A percentile compares a stretch with the other conserved stretches of the same genome.
Conservation (phyloP, 208 protist genomes). For the Ichthyophonus hoferi region DNA sequence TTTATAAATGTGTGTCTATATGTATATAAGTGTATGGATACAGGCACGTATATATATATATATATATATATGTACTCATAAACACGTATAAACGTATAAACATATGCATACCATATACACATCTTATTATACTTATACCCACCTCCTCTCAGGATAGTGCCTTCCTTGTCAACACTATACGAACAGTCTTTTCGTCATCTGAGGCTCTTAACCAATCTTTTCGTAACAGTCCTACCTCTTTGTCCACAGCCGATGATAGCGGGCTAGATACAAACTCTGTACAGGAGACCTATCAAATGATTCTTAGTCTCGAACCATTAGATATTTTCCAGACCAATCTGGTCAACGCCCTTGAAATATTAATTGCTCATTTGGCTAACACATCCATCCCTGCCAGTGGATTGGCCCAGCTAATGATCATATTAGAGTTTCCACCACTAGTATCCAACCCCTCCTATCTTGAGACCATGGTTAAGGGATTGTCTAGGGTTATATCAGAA, state of each 20-base stretch:
- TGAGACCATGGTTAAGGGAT: not conserved
- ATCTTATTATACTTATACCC: not conserved
- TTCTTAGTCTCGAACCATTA: slow-evolving; percentile 8
- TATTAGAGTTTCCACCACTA: slow-evolving; percentile 18
- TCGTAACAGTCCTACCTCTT: not conserved
- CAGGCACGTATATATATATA: not conserved
- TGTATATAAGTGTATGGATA: not conserved
- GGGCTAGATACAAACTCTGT: not conserved
- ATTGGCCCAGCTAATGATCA: slow-evolving; percentile 7
- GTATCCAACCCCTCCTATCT: not conserved
- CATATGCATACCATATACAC: not conserved
- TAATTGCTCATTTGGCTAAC: not conserved
- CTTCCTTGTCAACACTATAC: not conserved
- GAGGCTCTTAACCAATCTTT: not conserved
- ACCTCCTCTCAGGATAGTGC: not conserved
- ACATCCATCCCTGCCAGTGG: not conserved
- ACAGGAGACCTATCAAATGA: not conserved
- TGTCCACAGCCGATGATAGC: not conserved
- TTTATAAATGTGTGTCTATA: slow-evolving; percentile 3
- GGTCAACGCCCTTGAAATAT: slow-evolving; percentile 6
- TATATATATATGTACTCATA: not conserved
- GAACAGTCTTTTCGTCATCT: slow-evolving; percentile 4
- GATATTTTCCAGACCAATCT: slow-evolving; percentile 21
- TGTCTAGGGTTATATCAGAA: slow-evolving; percentile 7
- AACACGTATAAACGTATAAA: not conserved